Evolutionary conservation across 352 stramenopile genomes (phyloP).

Genomic region (Globisporangium viniferum): DNA sequence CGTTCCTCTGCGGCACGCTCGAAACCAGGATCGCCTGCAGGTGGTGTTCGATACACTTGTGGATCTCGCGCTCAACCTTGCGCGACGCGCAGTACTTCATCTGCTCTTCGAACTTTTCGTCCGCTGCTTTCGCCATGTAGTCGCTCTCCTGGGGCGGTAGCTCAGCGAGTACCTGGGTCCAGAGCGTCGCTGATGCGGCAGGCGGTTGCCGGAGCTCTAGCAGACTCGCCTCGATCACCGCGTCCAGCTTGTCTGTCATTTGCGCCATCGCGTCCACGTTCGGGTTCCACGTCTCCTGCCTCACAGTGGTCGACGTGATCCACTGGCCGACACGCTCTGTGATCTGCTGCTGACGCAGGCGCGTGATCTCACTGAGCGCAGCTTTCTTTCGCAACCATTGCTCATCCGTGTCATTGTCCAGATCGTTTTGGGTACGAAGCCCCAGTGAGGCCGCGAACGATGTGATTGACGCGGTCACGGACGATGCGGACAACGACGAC

Average conservation of each 20-base stretch:
- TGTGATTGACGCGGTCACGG: not conserved
- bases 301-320: not conserved
- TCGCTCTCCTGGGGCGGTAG: constrained; percentile 41
- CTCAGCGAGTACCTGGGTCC: constrained; percentile 39
- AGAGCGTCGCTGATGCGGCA: constrained; percentile 19
- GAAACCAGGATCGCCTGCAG: constrained; percentile 36
- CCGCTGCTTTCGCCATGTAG: constrained; percentile 46
- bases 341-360: constrained; percentile 15
- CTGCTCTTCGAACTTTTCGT: constrained; percentile 60
- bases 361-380: constrained; percentile 3
- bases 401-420: constrained; percentile 10
- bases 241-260: constrained; percentile 44
- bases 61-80: constrained; percentile 27
- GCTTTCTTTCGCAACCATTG: constrained; percentile 13
- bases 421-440: constrained; percentile 1
- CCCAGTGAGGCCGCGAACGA: constrained; percentile 13
- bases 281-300: constrained; percentile 5
- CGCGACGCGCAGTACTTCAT: constrained; percentile 47
- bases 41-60: constrained; percentile 36
- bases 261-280: constrained; percentile 14
- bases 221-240: constrained; percentile 35
- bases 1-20: constrained; percentile 33
- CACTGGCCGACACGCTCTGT: constrained; percentile 22
- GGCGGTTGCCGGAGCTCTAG: constrained; percentile 20
- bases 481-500: constrained; percentile 5